Base-by-base conservation (phyloP, 176 grass and related monocot genomes). In the Oryza meridionalis region DNA sequence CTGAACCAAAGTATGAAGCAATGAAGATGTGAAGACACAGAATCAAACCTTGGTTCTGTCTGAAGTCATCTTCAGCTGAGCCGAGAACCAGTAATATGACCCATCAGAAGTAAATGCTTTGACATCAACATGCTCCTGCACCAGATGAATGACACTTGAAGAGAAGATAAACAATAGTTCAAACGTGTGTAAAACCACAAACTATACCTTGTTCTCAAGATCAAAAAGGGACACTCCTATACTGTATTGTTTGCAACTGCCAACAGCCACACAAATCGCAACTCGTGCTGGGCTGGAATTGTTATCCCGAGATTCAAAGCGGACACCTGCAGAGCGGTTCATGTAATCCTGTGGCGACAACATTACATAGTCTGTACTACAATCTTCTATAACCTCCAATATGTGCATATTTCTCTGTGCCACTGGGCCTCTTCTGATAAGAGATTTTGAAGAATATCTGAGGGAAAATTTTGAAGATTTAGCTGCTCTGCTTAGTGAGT, bases 21-120 rank as follows among this genome's bases (percentile, higher is more conserved):
- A 72, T 51, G 1, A 35, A 44, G 46, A 81, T 58, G 6, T 51
- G 6, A 29, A 31, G 51, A 66, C 67, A 86, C 10, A 64, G 67
- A 77, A 31, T 73, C 61, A 67, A 86, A 98, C 96, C 96, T 98
- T 98, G 76, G 96, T 98, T 82, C 96, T 93, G 69, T 98, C 93
- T 78, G 93, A 95, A 82, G 96, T 84, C 96, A 98, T 93, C 83
- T 95, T 98, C 67, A 98, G 86, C 90, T 98, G 96, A 72, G 76
- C 93, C 47, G 93, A 90, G 74, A 98, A 84, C 84, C 89, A 83
- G 72, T 98, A 98, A 90, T 95, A 98, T 77, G 93, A 98, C 73
- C 93, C 96, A 90, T 98, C 89, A 67, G 87, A 94, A 80, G 89
- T 75, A 89, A 94, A 95, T 77, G 87, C 89, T 92, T 93, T 98